Conservation (phyloP, 345 rosid genomes). For the Noccaea bulbosa region DNA sequence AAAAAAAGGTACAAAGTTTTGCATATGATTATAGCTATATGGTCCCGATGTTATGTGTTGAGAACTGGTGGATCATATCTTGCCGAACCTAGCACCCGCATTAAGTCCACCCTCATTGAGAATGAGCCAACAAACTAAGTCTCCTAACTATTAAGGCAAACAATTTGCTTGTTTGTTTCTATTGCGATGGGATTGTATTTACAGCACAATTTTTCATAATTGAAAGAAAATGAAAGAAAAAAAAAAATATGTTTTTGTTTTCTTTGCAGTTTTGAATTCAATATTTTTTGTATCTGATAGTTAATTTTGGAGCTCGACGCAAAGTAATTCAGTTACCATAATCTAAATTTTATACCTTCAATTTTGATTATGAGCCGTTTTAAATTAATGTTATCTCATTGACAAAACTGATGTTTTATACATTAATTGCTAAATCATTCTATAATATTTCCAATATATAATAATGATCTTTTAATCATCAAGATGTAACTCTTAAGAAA, state of each 20-base stretch:
- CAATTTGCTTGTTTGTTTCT: background rate
- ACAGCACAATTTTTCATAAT: background rate
- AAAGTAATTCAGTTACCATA: too few relatives aligned
- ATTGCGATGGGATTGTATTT: background rate
- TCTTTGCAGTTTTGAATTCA: background rate
- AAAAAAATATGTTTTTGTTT: background rate
- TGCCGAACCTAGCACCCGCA: slow-evolving; percentile 11
- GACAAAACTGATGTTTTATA: too few relatives aligned
- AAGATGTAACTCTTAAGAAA: background rate
- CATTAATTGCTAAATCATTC: background rate
- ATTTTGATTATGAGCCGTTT: too few relatives aligned
- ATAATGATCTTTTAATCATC: background rate
- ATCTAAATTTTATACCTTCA: too few relatives aligned
- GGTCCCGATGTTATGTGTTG: slow-evolving; percentile 21
- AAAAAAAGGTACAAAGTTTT: slow-evolving; percentile 3
- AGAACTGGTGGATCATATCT: slow-evolving; percentile 24
- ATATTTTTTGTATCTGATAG: background rate
- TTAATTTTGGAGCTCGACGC: background rate
- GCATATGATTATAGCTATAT: background rate
- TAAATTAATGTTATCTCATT: too few relatives aligned
- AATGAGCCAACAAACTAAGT: slow-evolving; percentile 14
- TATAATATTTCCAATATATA: background rate
- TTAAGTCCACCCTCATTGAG: slow-evolving; percentile 18
- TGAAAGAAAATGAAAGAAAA: background rate
- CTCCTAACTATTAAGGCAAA: slow-evolving; percentile 4